Evolutionary conservation across 108 stramenopile genomes (phyloP), one percentile per base, ranked within the genome.

Genomic region (Nannochloropsis gaditana): DNA sequence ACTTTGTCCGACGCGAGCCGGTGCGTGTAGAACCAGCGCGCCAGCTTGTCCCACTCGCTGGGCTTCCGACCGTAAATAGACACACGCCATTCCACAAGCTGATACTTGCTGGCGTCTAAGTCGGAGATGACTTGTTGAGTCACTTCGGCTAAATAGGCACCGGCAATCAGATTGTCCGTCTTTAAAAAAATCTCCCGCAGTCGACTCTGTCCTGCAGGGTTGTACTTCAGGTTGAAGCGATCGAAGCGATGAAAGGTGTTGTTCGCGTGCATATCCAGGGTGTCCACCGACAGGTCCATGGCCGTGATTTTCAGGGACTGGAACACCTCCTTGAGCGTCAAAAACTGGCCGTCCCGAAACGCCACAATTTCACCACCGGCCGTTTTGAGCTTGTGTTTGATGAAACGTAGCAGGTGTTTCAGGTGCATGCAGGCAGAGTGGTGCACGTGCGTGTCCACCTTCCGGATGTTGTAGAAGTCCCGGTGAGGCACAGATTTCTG

Each of bases 381-480:
- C 17, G 86, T 84, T 43, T 94, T 92, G 3, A 99, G 94, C 91
- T 99, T 99, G 83, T 92, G 89, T 83, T 95, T 93, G 44, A 99
- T 99, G 93, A 99, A 99, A 44, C 97, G 92, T 80, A 99, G 94
- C 87, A 99, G 95, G 84, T 98, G 98, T 84, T 97, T 97, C 45
- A 98, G 97, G 86, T 93, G 96, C 87, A 97, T 95, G 84, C 98
- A 97, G 3, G 97, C 99, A 11, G 95, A 95, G 86, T 92, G 92
- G 89, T 99, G 99, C 43, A 99, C 98, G 88, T 99, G 99, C 87
- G 99, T 99, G 87, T 99, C 99, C 43, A 99, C 94, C 89, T 99
- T 99, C 89, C 97, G 92, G 9, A 96, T 95, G 44, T 99, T 93
- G 90, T 99, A 99, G 87, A 99, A 99, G 87, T 99, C 99, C 79